Evolutionary conservation across 768 basidiomycete species (phyloP).

Genomic region (Tephrocybe sp.): DNA sequence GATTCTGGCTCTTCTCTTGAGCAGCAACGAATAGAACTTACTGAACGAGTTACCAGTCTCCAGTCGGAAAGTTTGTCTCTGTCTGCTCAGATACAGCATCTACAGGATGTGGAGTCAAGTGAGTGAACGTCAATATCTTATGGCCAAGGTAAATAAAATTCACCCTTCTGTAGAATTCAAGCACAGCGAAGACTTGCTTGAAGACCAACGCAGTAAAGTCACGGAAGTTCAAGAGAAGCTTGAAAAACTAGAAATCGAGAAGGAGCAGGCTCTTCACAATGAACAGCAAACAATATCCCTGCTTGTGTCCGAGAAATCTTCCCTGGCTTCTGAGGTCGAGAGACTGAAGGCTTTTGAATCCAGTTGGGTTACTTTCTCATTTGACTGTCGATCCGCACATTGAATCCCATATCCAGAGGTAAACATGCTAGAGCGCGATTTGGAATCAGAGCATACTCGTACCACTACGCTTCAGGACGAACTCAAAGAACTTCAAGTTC

Average conservation of each 20-base stretch:
- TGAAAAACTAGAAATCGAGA: conserved; percentile 28
- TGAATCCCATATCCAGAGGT: conserved; percentile 32
- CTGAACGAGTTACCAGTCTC: conserved; percentile 16
- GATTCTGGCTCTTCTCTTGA: conserved; percentile 3
- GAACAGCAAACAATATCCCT: conserved; percentile 73
- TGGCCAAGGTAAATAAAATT: background rate
- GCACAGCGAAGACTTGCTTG: conserved; percentile 29
- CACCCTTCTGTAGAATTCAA: conserved; percentile 24
- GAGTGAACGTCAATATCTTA: conserved; percentile 9
- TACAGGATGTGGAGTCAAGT: conserved; percentile 31
- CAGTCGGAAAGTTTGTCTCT: conserved; percentile 25
- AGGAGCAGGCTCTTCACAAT: conserved; percentile 39
- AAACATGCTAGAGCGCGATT: conserved; percentile 36
- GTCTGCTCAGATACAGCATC: conserved; percentile 24
- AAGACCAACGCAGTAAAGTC: conserved; percentile 29
- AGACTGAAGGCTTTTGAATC: conserved; percentile 57
- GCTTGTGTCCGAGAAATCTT: conserved; percentile 73
- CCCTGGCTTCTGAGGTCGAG: conserved; percentile 55
- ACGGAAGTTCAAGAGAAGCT: conserved; percentile 28
- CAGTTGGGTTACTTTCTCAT: conserved; percentile 38
- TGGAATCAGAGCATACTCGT: conserved; percentile 41
- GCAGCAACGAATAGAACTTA: conserved; percentile 21
- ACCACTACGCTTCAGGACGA: conserved; percentile 37
- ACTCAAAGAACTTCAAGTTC: conserved; percentile 39
- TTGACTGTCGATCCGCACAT: background rate